Conservation (phyloP, 352 stramenopile species). For the Globisporangium orthogonon region DNA sequence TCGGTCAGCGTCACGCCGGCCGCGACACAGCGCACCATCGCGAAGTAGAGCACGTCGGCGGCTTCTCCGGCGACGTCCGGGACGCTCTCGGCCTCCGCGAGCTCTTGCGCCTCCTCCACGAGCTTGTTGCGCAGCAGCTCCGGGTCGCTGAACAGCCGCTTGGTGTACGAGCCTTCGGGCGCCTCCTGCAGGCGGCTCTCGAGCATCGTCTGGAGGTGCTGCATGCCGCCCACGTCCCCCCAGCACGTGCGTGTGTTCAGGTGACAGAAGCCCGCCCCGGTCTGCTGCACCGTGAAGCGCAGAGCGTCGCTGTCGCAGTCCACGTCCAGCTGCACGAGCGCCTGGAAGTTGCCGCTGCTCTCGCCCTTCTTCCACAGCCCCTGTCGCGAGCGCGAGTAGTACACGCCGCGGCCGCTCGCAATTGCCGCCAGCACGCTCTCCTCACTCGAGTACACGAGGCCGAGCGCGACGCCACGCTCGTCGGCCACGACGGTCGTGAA, state of each 20-base stretch:
- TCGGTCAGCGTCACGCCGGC: slow-evolving; percentile 91
- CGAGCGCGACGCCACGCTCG: slow-evolving; percentile 79
- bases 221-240: slow-evolving; percentile 82
- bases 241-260: slow-evolving; percentile 93
- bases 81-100: slow-evolving; percentile 81
- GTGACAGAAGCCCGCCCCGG: slow-evolving; percentile 68
- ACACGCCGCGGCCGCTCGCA: slow-evolving; percentile 86
- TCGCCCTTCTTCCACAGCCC: slow-evolving; percentile 95
- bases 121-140: slow-evolving; percentile 93
- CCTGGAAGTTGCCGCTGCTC: slow-evolving; percentile 92
- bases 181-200: slow-evolving; percentile 80
- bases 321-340: slow-evolving; percentile 89
- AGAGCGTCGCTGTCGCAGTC: slow-evolving; percentile 96
- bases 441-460: slow-evolving; percentile 93
- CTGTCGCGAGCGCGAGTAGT: slow-evolving; percentile 91
- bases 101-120: slow-evolving; percentile 94
- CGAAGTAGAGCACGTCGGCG: slow-evolving; percentile 96
- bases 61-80: slow-evolving; percentile 91
- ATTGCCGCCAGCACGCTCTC: slow-evolving; percentile 90
- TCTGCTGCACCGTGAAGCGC: slow-evolving; percentile 92
- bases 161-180: slow-evolving; percentile 94
- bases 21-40: slow-evolving; percentile 90
- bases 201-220: slow-evolving; percentile 88
- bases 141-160: slow-evolving; percentile 92
- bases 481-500: slow-evolving; percentile 94